These are phyloP conservation scores for Nepenthes gracilis DNA, from an alignment of 148 eudicot genomes.

Conservation along the genomic window DNA sequence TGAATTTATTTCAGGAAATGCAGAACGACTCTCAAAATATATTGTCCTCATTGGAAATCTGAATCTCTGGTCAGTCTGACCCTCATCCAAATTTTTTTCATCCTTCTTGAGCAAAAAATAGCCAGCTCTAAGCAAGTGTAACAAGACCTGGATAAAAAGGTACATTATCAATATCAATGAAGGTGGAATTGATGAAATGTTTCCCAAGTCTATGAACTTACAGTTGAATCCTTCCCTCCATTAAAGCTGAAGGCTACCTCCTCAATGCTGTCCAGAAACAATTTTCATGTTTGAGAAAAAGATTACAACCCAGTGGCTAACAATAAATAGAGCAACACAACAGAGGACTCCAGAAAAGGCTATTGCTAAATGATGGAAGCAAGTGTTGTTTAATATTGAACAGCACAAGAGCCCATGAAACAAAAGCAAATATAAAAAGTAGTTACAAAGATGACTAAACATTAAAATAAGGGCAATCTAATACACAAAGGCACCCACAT, in stretches of 20 bases:
- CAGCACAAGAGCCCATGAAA: too few relatives aligned
- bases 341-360: too few relatives aligned
- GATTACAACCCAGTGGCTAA: background rate
- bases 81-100: slow-evolving; percentile 23
- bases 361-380: too few relatives aligned
- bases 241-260: slow-evolving; percentile 97
- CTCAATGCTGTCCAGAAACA: slow-evolving; percentile 49
- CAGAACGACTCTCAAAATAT: slow-evolving; percentile 76
- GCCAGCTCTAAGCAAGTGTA: slow-evolving; percentile 92
- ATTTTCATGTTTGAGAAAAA: slow-evolving; percentile 2
- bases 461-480: too few relatives aligned
- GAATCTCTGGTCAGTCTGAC: slow-evolving; percentile 19
- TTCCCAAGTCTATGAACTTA: slow-evolving; percentile 24
- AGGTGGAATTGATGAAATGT: slow-evolving; percentile 1
- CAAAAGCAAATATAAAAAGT: too few relatives aligned
- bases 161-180: slow-evolving; percentile 1
- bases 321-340: background rate
- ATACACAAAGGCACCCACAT: too few relatives aligned
- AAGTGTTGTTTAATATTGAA: too few relatives aligned
- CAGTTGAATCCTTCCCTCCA: slow-evolving; percentile 99
- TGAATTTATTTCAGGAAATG: slow-evolving; percentile 85
- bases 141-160: slow-evolving; percentile 52
- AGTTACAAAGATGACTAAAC: too few relatives aligned
- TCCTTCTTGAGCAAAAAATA: slow-evolving; percentile 54
- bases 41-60: slow-evolving; percentile 77